Conservation (phyloP, 352 stramenopile species). For the Pythium insidiosum region DNA sequence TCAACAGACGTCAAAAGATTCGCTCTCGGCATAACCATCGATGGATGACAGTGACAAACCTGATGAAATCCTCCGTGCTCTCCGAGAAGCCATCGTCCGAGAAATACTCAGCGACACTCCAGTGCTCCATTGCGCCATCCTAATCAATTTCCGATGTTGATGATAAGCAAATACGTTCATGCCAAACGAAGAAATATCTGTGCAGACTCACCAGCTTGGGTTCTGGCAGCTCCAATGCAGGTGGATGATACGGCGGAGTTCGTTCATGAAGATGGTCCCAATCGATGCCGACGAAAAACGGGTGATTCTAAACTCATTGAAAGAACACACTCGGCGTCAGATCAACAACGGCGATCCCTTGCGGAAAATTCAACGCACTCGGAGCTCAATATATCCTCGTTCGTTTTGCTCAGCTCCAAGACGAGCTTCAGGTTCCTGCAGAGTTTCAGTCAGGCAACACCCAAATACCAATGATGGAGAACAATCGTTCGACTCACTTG, state of each 20-base stretch:
- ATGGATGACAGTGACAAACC: constrained; percentile 11
- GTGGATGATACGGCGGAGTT: constrained; percentile 48
- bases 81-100: constrained; percentile 69
- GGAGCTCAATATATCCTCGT: constrained; percentile 56
- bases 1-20: too few relatives aligned
- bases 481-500: too few relatives aligned
- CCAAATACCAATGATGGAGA: too few relatives aligned
- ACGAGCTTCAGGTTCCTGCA: constrained; percentile 31
- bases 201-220: constrained; percentile 42
- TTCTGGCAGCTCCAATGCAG: constrained; percentile 44
- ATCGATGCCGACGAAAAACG: constrained; percentile 74
- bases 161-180: background rate
- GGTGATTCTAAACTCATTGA: constrained; percentile 31
- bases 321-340: background rate
- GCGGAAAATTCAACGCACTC: constrained; percentile 23
- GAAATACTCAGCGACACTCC: constrained; percentile 78
- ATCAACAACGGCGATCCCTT: background rate
- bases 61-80: constrained; percentile 59
- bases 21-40: background rate
- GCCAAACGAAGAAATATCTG: too few relatives aligned
- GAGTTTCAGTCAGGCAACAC: too few relatives aligned
- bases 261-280: constrained; percentile 55
- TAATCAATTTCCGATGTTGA: too few relatives aligned
- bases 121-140: constrained; percentile 71
- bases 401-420: constrained; percentile 64